phyloP scores from a whole-genome alignment of 2,329 filamentous ascomycete genomes.

The Aureobasidium sp. region DNA sequence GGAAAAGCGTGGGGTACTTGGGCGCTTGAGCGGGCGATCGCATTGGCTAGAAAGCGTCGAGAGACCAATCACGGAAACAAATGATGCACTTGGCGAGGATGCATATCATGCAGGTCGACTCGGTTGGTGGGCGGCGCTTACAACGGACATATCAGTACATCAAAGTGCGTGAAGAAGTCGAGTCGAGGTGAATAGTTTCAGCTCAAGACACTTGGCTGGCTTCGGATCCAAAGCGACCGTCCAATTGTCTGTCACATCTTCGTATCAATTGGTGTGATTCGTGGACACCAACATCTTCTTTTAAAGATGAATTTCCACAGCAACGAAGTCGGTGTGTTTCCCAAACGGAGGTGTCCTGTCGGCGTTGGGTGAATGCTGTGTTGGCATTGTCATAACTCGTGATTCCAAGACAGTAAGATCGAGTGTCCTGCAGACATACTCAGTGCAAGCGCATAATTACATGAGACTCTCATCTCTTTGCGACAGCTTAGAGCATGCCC shows the following conservation, averaged over 20 bases:
- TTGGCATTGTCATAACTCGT: slow-evolving; percentile 8
- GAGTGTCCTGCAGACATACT: neutral
- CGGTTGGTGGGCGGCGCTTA: slow-evolving; percentile 7
- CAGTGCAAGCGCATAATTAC: neutral
- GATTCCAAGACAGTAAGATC: neutral
- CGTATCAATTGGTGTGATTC: neutral
- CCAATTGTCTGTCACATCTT: neutral
- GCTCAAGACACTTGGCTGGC: neutral
- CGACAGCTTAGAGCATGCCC: slow-evolving; percentile 66
- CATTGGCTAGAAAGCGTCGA: slow-evolving; percentile 2
- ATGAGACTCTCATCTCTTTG: neutral
- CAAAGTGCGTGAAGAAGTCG: neutral
- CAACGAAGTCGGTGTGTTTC: neutral
- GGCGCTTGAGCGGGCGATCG: slow-evolving; percentile 10
- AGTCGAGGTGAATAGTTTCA: neutral
- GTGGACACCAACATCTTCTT: neutral
- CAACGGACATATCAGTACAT: neutral
- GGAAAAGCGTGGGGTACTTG: slow-evolving; percentile 2
- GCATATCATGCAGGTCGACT: slow-evolving; percentile 5
- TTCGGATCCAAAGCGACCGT: neutral
- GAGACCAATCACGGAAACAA: neutral
- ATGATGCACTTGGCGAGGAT: neutral
- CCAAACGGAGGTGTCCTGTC: neutral
- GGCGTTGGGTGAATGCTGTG: neutral
- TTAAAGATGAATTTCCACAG: neutral